Conservation (phyloP, 164 flowering plant species). For the Vitis rupestris region DNA sequence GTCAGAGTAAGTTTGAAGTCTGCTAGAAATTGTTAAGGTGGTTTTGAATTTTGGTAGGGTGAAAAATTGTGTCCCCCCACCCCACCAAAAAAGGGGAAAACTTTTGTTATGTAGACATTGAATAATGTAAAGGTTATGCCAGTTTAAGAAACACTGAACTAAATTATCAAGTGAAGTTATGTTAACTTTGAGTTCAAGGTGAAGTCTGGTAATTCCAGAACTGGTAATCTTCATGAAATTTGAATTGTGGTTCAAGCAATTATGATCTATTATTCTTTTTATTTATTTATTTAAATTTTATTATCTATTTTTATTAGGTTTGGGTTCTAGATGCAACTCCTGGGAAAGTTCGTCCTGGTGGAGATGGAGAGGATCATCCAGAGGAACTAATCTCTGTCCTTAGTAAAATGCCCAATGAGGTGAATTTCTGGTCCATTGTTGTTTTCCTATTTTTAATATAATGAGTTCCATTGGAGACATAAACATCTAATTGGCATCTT, state of each 20-base stretch:
- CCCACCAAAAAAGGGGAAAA: background rate
- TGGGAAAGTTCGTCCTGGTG: constrained; percentile 87
- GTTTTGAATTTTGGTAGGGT: background rate
- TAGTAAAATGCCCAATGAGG: constrained; percentile 73
- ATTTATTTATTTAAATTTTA: background rate
- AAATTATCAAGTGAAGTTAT: background rate
- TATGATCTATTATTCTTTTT: background rate
- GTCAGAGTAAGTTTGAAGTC: constrained; percentile 58
- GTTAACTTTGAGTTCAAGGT: background rate
- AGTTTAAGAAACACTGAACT: background rate
- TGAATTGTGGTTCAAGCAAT: background rate
- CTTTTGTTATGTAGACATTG: background rate
- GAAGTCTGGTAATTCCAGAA: too few relatives aligned
- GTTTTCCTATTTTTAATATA: too few relatives aligned
- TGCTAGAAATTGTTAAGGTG: background rate
- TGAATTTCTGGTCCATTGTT: constrained; percentile 13
- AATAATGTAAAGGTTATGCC: background rate
- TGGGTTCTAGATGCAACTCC: constrained; percentile 99
- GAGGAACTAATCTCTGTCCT: constrained; percentile 77
- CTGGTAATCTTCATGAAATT: too few relatives aligned
- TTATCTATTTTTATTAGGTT: constrained; percentile 43
- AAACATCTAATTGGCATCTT: too few relatives aligned
- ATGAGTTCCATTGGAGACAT: too few relatives aligned
- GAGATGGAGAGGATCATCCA: constrained; percentile 95
- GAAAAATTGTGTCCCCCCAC: background rate